A percentile compares a stretch with the other conserved stretches of the same genome.
Evolutionary conservation across 106 monocot genomes (phyloP).

Genomic region (Gastrodia elata): DNA sequence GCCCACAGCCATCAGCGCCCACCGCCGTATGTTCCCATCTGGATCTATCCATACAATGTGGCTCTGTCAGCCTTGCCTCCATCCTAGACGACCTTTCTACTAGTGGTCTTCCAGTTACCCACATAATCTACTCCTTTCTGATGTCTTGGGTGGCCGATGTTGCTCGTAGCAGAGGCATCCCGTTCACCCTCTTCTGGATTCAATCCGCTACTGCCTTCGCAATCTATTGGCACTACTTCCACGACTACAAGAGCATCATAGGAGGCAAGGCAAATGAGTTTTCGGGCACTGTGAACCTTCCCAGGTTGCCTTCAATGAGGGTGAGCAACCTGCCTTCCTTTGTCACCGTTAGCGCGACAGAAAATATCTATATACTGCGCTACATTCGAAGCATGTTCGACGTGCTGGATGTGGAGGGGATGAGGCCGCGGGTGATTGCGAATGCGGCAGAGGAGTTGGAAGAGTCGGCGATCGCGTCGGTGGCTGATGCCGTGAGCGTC

Average conservation of each 20-base stretch:
- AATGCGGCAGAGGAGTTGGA: neutral
- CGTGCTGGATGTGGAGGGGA: neutral
- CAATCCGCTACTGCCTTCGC: conserved; percentile 59
- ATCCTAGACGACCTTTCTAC: conserved; percentile 16
- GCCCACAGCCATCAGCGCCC: neutral
- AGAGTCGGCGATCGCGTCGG: neutral
- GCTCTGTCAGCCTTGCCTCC: conserved; percentile 12
- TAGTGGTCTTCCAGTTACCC: conserved; percentile 15
- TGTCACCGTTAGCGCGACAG: neutral
- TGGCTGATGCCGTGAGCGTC: neutral
- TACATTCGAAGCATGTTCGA: neutral
- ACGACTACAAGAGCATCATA: conserved; percentile 20
- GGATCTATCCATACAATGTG: conserved; percentile 12
- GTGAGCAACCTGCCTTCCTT: conserved; percentile 34
- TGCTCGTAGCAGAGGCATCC: conserved; percentile 14
- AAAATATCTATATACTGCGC: conserved; percentile 35
- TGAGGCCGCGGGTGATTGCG: neutral
- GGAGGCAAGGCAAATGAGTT: conserved; percentile 2
- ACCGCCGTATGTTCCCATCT: neutral
- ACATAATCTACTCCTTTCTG: conserved; percentile 37
- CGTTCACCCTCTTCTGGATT: conserved; percentile 42
- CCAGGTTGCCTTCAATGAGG: conserved; percentile 17
- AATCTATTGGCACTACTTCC: conserved; percentile 47
- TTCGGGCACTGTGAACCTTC: conserved; percentile 6
- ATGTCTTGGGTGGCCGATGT: conserved; percentile 12